These are phyloP conservation scores for Nyssa sinensis DNA, from an alignment of 148 eudicot genomes.

Conservation along the genomic window DNA sequence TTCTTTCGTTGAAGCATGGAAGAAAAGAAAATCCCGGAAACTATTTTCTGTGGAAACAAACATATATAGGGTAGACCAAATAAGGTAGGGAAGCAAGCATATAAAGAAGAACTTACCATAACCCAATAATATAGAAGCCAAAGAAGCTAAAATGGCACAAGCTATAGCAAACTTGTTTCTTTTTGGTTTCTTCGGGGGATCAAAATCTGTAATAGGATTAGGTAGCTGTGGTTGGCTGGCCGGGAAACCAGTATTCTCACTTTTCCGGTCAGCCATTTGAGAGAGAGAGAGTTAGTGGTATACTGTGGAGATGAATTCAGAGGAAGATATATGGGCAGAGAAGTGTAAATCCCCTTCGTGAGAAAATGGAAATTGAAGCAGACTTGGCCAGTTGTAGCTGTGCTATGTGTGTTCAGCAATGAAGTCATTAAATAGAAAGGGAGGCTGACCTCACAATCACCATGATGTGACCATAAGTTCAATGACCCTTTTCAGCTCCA, in stretches of 20 bases:
- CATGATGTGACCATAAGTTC: background rate
- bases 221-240: background rate
- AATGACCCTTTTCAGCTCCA: background rate
- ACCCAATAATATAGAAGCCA: conserved; percentile 54
- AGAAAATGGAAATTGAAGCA: too few species aligned
- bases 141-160: conserved; percentile 47
- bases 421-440: background rate
- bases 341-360: too few species aligned
- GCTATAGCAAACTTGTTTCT: conserved; percentile 49
- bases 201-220: conserved; percentile 22
- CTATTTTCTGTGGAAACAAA: too few species aligned
- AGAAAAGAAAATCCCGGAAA: too few species aligned
- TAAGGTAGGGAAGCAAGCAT: too few species aligned
- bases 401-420: background rate
- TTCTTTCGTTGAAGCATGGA: too few species aligned
- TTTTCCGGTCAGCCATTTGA: conserved; percentile 18
- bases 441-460: too few species aligned
- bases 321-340: background rate
- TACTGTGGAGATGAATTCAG: background rate
- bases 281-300: background rate
- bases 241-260: conserved; percentile 10
- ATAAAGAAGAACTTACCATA: conserved; percentile 56
- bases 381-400: background rate
- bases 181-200: conserved; percentile 31
- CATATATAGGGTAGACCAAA: too few species aligned